Base-by-base conservation (phyloP, 2,329 filamentous ascomycete species). In the Penicillium sp. region DNA sequence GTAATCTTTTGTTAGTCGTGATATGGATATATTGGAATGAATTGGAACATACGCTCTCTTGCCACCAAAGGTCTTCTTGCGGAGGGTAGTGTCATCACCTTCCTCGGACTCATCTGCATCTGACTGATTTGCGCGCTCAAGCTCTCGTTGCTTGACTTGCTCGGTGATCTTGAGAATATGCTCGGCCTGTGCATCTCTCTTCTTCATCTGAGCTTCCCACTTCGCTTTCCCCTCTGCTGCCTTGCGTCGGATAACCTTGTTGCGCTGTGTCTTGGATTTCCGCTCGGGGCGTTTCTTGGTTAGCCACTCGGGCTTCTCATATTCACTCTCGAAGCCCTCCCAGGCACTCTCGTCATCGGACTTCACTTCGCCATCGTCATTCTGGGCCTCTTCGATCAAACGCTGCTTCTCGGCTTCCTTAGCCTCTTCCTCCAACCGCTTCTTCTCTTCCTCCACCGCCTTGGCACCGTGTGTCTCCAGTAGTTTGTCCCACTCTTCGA, bases 291-390 rank as follows among this genome's bases (percentile, higher is more conserved):
- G 81, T 77, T 96, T 96, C 57, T 83, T 83, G 66, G 84, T 86
- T 49, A 85, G 75, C 68, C 82, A 78, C 58, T 90, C 87, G 2
- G 74, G 67, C 63, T 91, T 87, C 52, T 90, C 83, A 70, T 82
- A 83, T 62, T 86, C 91, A 69, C 90, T 96, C 76, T 96, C 87
- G 61, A 91, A 85, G 0, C 89, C 89, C 72, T 92, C 93, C 91
- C 91, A 97, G 13, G 90, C 91, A 43, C 89, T 94, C 69, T 96
- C 92, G 65, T 93, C 89, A 56, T 95, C 91, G 79, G 84, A 93
- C 70, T 85, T 84, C 58, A 84, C 82, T 66, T 90, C 86, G 0
- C 86, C 87, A 14, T 89, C 89, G 46, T 91, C 88, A 2, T 88
- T 86, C 62, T 89, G 84, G 2, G 88, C 89, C 9, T 88, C 92